Evolutionary conservation across 768 basidiomycete species (phyloP).

Genomic region (Suillus subluteus): DNA sequence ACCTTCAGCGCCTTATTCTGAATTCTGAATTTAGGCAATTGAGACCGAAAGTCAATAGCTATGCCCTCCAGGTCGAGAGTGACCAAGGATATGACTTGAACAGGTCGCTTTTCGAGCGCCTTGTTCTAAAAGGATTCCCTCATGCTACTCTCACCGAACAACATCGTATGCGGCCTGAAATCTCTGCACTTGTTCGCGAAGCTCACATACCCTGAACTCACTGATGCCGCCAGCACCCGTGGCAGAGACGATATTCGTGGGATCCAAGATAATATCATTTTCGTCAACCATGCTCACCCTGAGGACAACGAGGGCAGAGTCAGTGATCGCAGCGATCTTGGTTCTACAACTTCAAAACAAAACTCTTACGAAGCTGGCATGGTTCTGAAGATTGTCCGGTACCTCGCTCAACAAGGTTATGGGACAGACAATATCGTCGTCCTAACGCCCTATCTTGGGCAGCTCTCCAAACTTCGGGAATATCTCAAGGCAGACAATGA

Average conservation of each 20-base stretch:
- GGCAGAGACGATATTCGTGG: constrained; percentile 53
- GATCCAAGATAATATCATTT: constrained; percentile 56
- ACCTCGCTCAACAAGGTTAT: constrained; percentile 67
- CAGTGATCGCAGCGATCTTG: constrained; percentile 46
- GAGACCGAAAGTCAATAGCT: constrained; percentile 67
- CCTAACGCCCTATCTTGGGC: constrained; percentile 66
- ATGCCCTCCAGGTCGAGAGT: constrained; percentile 61
- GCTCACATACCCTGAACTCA: constrained; percentile 64
- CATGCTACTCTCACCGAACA: constrained; percentile 54
- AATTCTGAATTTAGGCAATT: constrained; percentile 48
- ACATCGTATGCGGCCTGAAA: constrained; percentile 71
- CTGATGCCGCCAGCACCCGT: constrained; percentile 50
- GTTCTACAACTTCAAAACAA: constrained; percentile 53
- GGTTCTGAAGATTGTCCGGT: constrained; percentile 62
- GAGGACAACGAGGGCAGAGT: constrained; percentile 48
- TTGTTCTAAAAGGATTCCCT: constrained; percentile 58
- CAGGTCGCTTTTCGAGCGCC: constrained; percentile 62
- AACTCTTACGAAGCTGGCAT: constrained; percentile 58
- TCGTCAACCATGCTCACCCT: constrained; percentile 55
- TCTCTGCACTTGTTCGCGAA: constrained; percentile 55
- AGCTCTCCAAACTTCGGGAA: constrained; percentile 50
- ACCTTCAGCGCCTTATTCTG: background rate
- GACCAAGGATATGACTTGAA: constrained; percentile 66
- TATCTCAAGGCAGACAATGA: constrained; percentile 47
- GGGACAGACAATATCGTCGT: constrained; percentile 58